A percentile compares a stretch with the other conserved stretches of the same genome.
These are phyloP conservation scores for Fusarium phyllophilum DNA, from an alignment of 2,329 filamentous ascomycete genomes.

Conservation along the genomic window DNA sequence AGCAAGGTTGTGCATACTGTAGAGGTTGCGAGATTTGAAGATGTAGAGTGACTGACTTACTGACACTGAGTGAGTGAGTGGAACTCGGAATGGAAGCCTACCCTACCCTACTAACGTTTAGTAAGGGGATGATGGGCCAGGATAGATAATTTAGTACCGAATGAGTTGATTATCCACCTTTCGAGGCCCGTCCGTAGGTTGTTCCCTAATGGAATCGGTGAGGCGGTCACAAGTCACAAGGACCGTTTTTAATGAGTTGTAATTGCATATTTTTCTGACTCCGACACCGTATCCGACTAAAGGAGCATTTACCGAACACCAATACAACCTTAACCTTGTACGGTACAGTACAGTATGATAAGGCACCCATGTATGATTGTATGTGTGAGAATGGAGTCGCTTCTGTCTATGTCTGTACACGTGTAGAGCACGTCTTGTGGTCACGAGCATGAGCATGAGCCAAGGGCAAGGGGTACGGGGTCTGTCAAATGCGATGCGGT, in stretches of 20 bases:
- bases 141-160: slow-evolving; percentile 10
- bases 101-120: neutral
- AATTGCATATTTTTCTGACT: slow-evolving; percentile 26
- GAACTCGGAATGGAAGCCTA: slow-evolving; percentile 36
- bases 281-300: neutral
- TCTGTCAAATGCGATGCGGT: neutral
- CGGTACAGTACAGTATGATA: neutral
- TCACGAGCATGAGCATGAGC: neutral
- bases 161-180: slow-evolving; percentile 20
- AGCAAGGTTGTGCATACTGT: slow-evolving; percentile 34
- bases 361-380: slow-evolving; percentile 17
- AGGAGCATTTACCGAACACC: neutral
- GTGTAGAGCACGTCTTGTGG: slow-evolving; percentile 20
- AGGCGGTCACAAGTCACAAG: slow-evolving; percentile 29
- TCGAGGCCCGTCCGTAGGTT: slow-evolving; percentile 2
- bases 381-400: slow-evolving; percentile 15
- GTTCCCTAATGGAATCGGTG: slow-evolving; percentile 18
- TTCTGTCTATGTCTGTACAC: slow-evolving; percentile 13
- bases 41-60: slow-evolving; percentile 25
- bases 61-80: slow-evolving; percentile 11
- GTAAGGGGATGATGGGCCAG: slow-evolving; percentile 1
- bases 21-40: slow-evolving; percentile 38
- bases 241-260: slow-evolving; percentile 26
- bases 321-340: slow-evolving; percentile 5
- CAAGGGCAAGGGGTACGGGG: neutral